These are phyloP conservation scores for Alternaria brassicae DNA, from an alignment of 2,329 filamentous ascomycete species.

Conservation along the genomic window DNA sequence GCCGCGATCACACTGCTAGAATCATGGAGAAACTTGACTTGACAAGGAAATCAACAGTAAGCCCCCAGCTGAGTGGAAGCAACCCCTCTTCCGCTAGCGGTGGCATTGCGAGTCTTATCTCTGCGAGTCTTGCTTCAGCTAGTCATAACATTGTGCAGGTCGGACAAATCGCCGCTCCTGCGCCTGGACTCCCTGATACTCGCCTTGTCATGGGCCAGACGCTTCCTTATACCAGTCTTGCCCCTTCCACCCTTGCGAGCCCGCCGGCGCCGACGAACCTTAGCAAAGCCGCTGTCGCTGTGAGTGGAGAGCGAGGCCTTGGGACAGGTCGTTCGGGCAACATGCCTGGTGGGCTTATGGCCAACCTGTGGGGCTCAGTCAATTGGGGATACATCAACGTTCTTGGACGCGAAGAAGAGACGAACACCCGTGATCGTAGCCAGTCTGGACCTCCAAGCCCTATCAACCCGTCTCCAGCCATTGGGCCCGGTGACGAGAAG, in stretches of 20 bases:
- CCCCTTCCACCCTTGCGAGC: slow-evolving; percentile 81
- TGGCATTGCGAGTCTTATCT: slow-evolving; percentile 85
- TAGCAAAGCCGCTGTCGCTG: slow-evolving; percentile 82
- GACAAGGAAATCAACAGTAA: slow-evolving; percentile 77
- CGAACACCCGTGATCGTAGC: slow-evolving; percentile 37
- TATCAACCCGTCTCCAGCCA: slow-evolving; percentile 26
- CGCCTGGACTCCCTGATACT: slow-evolving; percentile 47
- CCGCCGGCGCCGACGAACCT: slow-evolving; percentile 84
- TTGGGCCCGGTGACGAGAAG: slow-evolving; percentile 32
- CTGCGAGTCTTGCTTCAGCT: slow-evolving; percentile 74
- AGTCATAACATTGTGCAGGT: slow-evolving; percentile 81
- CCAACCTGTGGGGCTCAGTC: slow-evolving; percentile 91
- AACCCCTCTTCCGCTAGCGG: slow-evolving; percentile 58
- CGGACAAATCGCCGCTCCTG: slow-evolving; percentile 54
- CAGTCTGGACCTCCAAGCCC: slow-evolving; percentile 48
- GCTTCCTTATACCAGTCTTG: slow-evolving; percentile 70
- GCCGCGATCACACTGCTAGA: slow-evolving; percentile 80
- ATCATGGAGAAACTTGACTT: slow-evolving; percentile 94
- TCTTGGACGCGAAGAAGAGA: slow-evolving; percentile 62
- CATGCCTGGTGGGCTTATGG: slow-evolving; percentile 84
- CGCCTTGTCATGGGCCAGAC: slow-evolving; percentile 52
- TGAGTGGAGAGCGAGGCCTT: slow-evolving; percentile 77
- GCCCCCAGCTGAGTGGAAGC: slow-evolving; percentile 53
- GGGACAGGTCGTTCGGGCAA: slow-evolving; percentile 67
- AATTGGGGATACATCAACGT: slow-evolving; percentile 77